Conservation (phyloP, 768 basidiomycete genomes). For the Auricularia cornea region DNA sequence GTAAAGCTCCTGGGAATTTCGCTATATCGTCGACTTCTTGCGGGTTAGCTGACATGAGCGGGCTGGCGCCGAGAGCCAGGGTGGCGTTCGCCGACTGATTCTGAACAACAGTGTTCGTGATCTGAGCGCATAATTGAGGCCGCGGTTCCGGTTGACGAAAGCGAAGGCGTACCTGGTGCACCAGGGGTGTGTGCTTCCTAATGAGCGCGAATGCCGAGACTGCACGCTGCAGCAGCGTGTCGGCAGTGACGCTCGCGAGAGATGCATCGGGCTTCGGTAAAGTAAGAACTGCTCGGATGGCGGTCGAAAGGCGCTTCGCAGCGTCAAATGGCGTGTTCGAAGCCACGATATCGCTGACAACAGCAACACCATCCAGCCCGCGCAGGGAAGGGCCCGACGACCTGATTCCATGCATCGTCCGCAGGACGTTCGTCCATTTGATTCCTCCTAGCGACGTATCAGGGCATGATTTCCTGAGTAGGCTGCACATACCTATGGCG, state of each 20-base stretch:
- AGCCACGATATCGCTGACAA: slow-evolving; percentile 80
- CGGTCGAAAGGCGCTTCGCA: slow-evolving; percentile 36
- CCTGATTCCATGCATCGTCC: slow-evolving; percentile 64
- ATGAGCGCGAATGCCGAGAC: slow-evolving; percentile 43
- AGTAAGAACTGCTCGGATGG: slow-evolving; percentile 34
- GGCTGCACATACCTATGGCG: slow-evolving; percentile 78
- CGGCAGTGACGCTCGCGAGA: slow-evolving; percentile 13
- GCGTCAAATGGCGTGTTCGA: slow-evolving; percentile 47
- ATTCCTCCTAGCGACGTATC: slow-evolving; percentile 59
- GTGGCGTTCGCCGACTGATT: slow-evolving; percentile 89
- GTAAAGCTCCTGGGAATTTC: slow-evolving; percentile 52
- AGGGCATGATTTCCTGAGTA: too few species aligned
- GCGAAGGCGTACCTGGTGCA: slow-evolving; percentile 57
- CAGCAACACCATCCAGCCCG: slow-evolving; percentile 71
- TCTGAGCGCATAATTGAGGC: slow-evolving; percentile 34
- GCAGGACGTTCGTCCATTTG: slow-evolving; percentile 66
- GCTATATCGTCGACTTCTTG: slow-evolving; percentile 77
- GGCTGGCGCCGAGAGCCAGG: slow-evolving; percentile 78
- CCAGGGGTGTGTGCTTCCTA: slow-evolving; percentile 50
- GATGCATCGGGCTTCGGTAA: slow-evolving; percentile 7
- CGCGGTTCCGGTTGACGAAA: not conserved
- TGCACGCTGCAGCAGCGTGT: slow-evolving; percentile 36
- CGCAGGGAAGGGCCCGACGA: slow-evolving; percentile 40
- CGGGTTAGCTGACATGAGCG: slow-evolving; percentile 86
- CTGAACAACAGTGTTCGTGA: slow-evolving; percentile 82